Evolutionary conservation across 192 early-diverging fungal species (phyloP).

Genomic region (Diversispora epigaea): DNA sequence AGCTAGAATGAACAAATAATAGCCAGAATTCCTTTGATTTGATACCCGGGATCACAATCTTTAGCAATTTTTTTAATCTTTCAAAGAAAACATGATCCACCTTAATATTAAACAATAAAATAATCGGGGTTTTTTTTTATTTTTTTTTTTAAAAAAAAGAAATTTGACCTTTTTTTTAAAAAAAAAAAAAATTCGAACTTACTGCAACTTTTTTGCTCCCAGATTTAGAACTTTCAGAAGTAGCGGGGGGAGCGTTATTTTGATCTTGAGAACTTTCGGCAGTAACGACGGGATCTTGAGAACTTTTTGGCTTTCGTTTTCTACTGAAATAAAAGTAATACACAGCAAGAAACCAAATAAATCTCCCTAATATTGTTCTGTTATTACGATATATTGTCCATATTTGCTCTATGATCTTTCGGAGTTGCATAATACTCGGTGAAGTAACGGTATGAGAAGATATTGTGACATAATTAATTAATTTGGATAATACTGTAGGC

Average conservation of each 20-base stretch:
- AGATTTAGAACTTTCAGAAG: not conserved
- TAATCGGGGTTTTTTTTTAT: too few relatives aligned
- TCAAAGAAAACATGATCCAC: constrained; percentile 56
- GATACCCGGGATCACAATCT: constrained; percentile 84
- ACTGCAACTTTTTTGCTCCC: constrained; percentile 43
- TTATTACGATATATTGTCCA: constrained; percentile 19
- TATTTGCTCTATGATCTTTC: not conserved
- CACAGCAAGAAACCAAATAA: constrained; percentile 24
- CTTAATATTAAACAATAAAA: constrained; percentile 34
- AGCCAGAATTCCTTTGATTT: constrained; percentile 83
- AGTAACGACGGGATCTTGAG: not conserved
- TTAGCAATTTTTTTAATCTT: constrained; percentile 66
- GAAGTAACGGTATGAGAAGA: not conserved
- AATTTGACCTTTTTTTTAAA: not conserved
- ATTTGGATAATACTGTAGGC: constrained; percentile 19
- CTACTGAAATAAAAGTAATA: constrained; percentile 3
- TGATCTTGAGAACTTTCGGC: not conserved
- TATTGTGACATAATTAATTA: not conserved
- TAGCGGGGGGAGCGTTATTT: not conserved
- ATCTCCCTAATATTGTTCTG: constrained; percentile 17
- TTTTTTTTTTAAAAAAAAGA: too few relatives aligned
- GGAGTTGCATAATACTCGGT: not conserved
- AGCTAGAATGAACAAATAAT: constrained; percentile 78
- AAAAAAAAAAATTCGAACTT: not conserved
- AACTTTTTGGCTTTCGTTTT: not conserved